These are phyloP conservation scores for Candida maesae DNA, from an alignment of 805 yeast species.

Conservation along the genomic window DNA sequence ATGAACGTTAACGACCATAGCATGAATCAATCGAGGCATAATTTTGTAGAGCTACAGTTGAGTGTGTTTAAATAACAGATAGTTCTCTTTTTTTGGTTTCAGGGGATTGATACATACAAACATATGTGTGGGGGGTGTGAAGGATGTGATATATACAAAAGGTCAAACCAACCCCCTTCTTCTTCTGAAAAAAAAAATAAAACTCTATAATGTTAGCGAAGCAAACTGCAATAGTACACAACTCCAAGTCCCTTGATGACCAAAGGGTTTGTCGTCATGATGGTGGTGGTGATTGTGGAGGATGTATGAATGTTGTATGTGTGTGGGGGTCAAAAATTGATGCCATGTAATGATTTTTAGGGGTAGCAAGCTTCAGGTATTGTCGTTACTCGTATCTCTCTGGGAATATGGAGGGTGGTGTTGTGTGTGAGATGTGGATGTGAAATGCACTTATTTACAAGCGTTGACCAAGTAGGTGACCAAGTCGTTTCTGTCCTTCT, in stretches of 20 bases:
- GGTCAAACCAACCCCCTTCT: not conserved
- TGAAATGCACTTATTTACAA: slow-evolving; percentile 35
- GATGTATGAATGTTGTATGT: no score
- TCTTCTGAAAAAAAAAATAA: not conserved
- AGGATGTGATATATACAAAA: slow-evolving; percentile 5
- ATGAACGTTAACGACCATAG: not conserved
- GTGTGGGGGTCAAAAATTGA: not conserved
- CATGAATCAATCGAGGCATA: not conserved
- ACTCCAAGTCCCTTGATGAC: no score
- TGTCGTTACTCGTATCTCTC: slow-evolving; percentile 11
- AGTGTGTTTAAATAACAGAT: slow-evolving; percentile 6
- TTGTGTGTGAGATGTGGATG: no score
- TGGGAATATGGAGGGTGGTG: no score
- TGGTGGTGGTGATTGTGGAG: not conserved
- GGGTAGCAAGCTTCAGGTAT: not conserved
- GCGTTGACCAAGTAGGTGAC: slow-evolving; percentile 74
- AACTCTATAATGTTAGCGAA: slow-evolving; percentile 4
- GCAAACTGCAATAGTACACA: not conserved
- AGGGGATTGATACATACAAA: not conserved
- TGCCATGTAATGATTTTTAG: no score
- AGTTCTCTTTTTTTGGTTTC: not conserved
- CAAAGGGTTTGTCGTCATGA: no score
- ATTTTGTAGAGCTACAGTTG: no score
- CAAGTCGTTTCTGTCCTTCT: slow-evolving; percentile 97
- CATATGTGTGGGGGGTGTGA: no score